These are phyloP conservation scores for Bryoerythrophyllum caledonicum DNA, from an alignment of 225 moss, liverwort and hornwort genomes.

Conservation along the genomic window DNA sequence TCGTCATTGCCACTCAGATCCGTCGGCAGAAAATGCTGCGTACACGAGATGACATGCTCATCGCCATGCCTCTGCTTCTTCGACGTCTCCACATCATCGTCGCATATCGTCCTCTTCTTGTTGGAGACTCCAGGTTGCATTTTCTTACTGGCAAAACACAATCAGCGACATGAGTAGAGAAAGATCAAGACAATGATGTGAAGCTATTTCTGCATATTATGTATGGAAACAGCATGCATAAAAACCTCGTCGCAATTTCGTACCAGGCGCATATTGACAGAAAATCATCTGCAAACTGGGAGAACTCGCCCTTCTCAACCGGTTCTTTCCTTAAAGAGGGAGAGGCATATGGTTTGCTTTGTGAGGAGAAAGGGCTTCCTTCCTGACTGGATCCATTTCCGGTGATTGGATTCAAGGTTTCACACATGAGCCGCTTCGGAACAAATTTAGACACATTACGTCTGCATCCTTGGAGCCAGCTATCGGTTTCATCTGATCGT, in stretches of 20 bases:
- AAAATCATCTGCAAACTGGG: conserved; percentile 78
- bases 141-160: conserved; percentile 28
- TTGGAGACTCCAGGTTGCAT: conserved; percentile 16
- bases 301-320: conserved; percentile 40
- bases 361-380: conserved; percentile 29
- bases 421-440: conserved; percentile 36
- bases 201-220: neutral
- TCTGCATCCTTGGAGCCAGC: conserved; percentile 49
- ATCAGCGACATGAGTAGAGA: too few species aligned
- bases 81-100: conserved; percentile 15
- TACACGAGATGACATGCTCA: conserved; percentile 43
- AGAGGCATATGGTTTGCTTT: conserved; percentile 24
- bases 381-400: neutral
- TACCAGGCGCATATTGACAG: conserved; percentile 82
- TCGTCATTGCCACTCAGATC: conserved; percentile 41
- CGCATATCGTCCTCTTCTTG: conserved; percentile 34
- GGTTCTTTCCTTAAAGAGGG: conserved; percentile 16
- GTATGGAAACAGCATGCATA: neutral
- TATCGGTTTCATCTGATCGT: conserved; percentile 37
- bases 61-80: conserved; percentile 46
- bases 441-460: conserved; percentile 32
- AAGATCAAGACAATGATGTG: too few species aligned
- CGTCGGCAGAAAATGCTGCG: conserved; percentile 36
- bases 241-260: conserved; percentile 2
- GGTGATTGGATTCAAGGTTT: neutral